Conservation (phyloP, 2,329 filamentous ascomycete genomes). For the Phialemoniopsis sp. region DNA sequence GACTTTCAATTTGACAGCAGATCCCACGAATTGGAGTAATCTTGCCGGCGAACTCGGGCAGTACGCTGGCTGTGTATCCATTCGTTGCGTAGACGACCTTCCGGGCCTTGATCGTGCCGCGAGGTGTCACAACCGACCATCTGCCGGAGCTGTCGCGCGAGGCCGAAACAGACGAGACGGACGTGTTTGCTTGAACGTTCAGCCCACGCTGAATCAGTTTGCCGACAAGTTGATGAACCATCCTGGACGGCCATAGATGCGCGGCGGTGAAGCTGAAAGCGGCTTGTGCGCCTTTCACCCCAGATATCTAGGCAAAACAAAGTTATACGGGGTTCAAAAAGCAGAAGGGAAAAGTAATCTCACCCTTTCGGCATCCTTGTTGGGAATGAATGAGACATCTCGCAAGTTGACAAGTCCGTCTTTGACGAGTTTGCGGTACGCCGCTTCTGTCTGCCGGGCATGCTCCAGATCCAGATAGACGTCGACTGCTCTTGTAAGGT, state of each 20-base stretch:
- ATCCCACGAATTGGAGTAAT: conserved; percentile 7
- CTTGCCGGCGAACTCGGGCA: conserved; percentile 15
- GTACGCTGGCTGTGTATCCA: conserved; percentile 18
- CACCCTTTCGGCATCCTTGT: conserved; percentile 1
- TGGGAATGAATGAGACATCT: conserved; percentile 20
- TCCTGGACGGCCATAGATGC: conserved; percentile 25
- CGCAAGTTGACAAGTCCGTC: conserved; percentile 17
- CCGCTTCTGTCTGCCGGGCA: conserved; percentile 14
- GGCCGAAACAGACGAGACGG: conserved; percentile 10
- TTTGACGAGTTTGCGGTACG: conserved; percentile 23
- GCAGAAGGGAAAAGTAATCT: not conserved
- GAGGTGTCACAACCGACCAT: conserved; percentile 6
- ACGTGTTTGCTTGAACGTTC: conserved; percentile 18
- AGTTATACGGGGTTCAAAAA: conserved; percentile 17
- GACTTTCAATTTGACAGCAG: conserved; percentile 7
- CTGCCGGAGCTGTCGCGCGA: conserved; percentile 2
- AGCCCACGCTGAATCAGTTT: conserved; percentile 35
- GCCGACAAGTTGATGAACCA: conserved; percentile 31
- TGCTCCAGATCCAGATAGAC: conserved; percentile 24
- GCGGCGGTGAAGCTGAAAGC: conserved; percentile 22
- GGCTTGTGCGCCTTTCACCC: conserved; percentile 28
- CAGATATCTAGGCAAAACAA: conserved; percentile 17
- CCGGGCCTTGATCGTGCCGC: conserved; percentile 11
- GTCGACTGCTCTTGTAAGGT: conserved; percentile 32
- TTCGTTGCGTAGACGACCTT: conserved; percentile 22